Base-by-base conservation (phyloP, 176 grass and related monocot species). In the Musa schizocarpa region DNA sequence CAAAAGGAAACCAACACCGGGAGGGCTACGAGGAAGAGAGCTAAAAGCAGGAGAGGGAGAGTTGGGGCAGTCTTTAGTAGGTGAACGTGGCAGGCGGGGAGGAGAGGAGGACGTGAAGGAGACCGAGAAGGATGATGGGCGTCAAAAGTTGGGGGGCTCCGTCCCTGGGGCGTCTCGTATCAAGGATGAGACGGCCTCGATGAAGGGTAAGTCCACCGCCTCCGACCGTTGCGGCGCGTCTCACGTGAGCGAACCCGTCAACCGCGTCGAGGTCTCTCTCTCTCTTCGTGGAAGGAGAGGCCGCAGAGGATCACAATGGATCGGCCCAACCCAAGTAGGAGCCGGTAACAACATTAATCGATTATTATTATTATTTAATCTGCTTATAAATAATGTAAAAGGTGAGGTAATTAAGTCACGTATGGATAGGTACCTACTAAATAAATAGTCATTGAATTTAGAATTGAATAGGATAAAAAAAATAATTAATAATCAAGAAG, bases 181-280 rank as follows among this genome's bases (percentile, higher is more conserved):
- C 0, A 43, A 43, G 34, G 34, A 6, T 43, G 34, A 43, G 34
- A 43, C 4, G 4, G 34, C 34, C 34, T 43, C 34, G 34, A 43
- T 43, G 64, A 29, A 20, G 22, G 12, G 64, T 20, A 12, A 21
- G 23, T 12, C 21, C 79, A 79, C 65, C 75, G 72, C 79, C 69
- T 71, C 75, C 78, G 85, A 87, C 83, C 81, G 89, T 77, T 72
- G 22, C 63, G 80, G 62, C 85, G 74, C 73, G 8, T 55, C 79
- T 73, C 85, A 85, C 85, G 85, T 91, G 89, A 75, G 83, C 17
- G 51, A 75, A 68, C 81, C 16, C 20, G 86, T 92, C 86, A 88
- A 84, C 53, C 26, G 9, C 51, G 63, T 83, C 88, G 83, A 86
- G 86, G 34, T 34, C 29, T 5, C 34, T 6, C 34, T 43, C 29